Evolutionary conservation across 495 filamentous ascomycete species (phyloP), one percentile per base, ranked within the genome.

Genomic region (Lasiosphaeria miniovina): DNA sequence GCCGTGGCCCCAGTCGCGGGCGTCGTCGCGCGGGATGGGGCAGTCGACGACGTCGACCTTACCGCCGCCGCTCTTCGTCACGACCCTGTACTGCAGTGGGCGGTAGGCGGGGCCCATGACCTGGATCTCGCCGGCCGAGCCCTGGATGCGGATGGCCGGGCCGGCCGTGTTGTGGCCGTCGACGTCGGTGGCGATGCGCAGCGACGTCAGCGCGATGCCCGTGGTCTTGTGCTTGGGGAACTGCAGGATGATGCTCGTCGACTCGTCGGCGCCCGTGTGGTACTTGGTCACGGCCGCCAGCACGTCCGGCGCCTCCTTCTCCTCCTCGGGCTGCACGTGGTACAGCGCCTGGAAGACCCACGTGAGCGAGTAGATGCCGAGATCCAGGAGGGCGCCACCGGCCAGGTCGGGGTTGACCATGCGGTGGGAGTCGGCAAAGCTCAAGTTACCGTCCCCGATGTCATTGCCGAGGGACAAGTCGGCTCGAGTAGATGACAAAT

Each of bases 281-380:
- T 94, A 93, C 58, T 88, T 89, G 60, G 87, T 84, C 52, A 96
- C 85, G 50, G 88, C 79, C 0, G 84, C 80, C 24, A 84, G 54
- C 2, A 78, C 77, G 6, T 60, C 71, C 34, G 71, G 81, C 0
- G 60, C 59, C 59, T 84, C 83, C 67, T 78, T 80, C 60, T 74
- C 72, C 74, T 66, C 76, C 76, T 77, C 74, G 6, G 89, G 86
- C 38, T 91, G 84, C 34, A 85, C 80, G 71, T 93, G 89, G 70
- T 96, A 97, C 43, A 96, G 82, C 53, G 86, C 87, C 74, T 96
- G 92, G 84, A 94, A 96, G 58, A 94, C 80, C 93, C 93, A 98
- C 6, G 91, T 96, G 49, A 97, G 75, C 49, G 88, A 84, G 75
- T 98, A 96, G 68, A 98, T 88, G 35, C 93, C 93, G 64, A 98